phyloP scores from a whole-genome alignment of 2,329 filamentous ascomycete genomes.

The Penicillium sp. region DNA sequence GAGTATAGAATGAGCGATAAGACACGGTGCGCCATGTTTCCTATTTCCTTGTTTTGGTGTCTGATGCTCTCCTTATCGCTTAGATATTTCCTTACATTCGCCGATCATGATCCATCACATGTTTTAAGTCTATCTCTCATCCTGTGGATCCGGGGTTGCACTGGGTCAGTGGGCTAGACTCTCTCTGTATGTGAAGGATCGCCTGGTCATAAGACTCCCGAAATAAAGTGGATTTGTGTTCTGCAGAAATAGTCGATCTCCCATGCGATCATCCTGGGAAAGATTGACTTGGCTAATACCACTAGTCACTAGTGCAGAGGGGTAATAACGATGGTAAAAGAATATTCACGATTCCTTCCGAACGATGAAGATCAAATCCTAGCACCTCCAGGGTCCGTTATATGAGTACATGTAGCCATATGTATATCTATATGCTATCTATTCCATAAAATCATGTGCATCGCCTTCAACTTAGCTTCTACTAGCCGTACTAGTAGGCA shows the following conservation, averaged over 20 bases:
- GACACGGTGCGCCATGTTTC: not conserved
- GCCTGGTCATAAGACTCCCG: conserved; percentile 17
- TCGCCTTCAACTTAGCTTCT: not conserved
- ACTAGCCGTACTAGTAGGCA: conserved; percentile 1
- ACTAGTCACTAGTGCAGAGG: not conserved
- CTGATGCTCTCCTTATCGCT: not conserved
- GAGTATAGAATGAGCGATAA: not conserved
- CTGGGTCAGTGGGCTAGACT: not conserved
- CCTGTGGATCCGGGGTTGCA: conserved; percentile 12
- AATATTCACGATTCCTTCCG: not conserved
- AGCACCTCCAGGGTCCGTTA: no score
- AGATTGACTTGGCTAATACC: conserved; percentile 6
- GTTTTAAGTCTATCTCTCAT: not conserved
- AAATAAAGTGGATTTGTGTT: conserved; percentile 9
- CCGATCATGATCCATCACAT: conserved; percentile 1
- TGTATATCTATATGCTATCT: not conserved
- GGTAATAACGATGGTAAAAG: not conserved
- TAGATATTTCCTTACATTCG: not conserved
- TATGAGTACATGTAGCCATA: not conserved
- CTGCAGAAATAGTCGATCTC: conserved; percentile 21
- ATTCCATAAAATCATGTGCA: not conserved
- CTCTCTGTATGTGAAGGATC: conserved; percentile 3
- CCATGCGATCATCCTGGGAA: conserved; percentile 12
- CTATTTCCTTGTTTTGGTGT: not conserved
- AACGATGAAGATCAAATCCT: no score